Evolutionary conservation across 495 filamentous ascomycete genomes (phyloP), one percentile per base, ranked within the genome.

Genomic region (Penicillium turbatum): DNA sequence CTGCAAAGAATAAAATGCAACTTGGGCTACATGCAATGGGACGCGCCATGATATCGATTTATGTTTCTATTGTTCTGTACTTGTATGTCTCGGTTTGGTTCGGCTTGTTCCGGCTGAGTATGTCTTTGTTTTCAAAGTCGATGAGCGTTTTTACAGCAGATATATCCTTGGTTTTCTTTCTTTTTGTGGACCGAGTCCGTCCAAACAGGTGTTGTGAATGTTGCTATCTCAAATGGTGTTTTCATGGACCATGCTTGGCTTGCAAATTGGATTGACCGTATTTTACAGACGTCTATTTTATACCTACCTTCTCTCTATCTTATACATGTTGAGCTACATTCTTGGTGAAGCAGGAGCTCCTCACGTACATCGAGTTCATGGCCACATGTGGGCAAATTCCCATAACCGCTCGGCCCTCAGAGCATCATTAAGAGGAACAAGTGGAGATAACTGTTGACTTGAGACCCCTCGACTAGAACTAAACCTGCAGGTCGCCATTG

Each of bases 31-130:
- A 38, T 54, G 57, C 57, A 61, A 59, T 63, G 60, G 60, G 59
- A 68, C 55, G 65, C 52, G 65, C 54, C 47, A 68, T 48, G 65
- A 66, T 38, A 41, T 53, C 53, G 39, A 44, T 44, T 61, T 53
- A 12, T 54, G 55, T 45, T 44, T 43, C 53, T 63, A 52, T 49
- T 37, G 34, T 45, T 31, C 48, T 67, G 64, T 67, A 67, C 51
- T 65, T 60, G 58, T 66, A 66, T 57, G 53, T 52, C 57, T 64
- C 43, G 26, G 15, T 40, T 54, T 27, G 42, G n/a, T 36, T 53
- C 43, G 41, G 45, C 35, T 36, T 48, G 30, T 35, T 17, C 51
- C 55, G 17, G 35, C 46, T 48, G 26, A 41, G 46, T 48, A 56
- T 46, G 21, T 40, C 24, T 55, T 34, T 46, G 27, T 47, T 44